Base-by-base conservation (phyloP, 2,329 filamentous ascomycete genomes). In the Colletotrichum horii region DNA sequence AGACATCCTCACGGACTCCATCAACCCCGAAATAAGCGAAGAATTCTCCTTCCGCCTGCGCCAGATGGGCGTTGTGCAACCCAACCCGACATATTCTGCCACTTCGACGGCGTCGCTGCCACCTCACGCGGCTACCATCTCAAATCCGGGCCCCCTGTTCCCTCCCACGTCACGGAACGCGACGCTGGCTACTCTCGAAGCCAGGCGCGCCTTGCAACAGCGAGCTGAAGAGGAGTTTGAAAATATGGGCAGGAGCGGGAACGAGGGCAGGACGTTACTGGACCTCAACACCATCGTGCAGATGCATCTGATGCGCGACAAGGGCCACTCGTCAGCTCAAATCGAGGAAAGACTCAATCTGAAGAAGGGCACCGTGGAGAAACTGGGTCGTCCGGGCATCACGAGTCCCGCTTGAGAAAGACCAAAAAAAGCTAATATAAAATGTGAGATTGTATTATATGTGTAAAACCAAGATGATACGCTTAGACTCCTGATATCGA, bases 61-160 rank as follows among this genome's bases (percentile, higher is more conserved):
- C 30, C 83, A 89, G 76, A 90, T 92, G 87, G 90, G 90, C 79
- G 83, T 91, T 34, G 89, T 86, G 11, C 85, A 89, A 62, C 89
- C 90, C 6, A 89, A 88, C 77, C 89, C 90, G 34, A 90, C 88
- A 6, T 88, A 85, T 62, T 91, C 89, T 8, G 84, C 87, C 28
- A 90, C 89, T 3, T 91, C 89, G 9, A 89, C 83, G 3, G 88
- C 85, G 9, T 77, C 74, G 11, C 69, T 67, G 56, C 30, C 67
- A 9, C 78, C 28, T 34, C 77, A 15, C 71, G 74, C 64, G 12
- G 64, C 66, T 19, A 26, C 60, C 8, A 76, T 65, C 8, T 71
- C 73, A 8, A 79, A 36, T 6, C 75, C 71, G 7, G 72, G 78
- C 78, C 82, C 83, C 6, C 26, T 79, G 2, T 84, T 82, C 71